These are phyloP conservation scores for Thielaviopsis populi DNA, from an alignment of 2,329 filamentous ascomycete genomes.

Conservation along the genomic window DNA sequence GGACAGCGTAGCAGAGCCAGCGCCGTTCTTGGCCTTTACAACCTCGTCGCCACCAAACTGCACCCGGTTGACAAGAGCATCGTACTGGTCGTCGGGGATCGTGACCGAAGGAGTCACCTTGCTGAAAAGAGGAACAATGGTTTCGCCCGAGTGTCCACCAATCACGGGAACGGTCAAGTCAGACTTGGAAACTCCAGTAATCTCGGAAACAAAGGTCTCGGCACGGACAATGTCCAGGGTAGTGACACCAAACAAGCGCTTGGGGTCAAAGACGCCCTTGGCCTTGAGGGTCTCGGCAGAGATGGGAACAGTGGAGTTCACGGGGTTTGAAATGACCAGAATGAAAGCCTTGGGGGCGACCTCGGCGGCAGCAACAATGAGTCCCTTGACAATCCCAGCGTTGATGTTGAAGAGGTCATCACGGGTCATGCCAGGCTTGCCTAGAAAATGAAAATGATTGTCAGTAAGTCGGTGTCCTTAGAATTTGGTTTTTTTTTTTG, in stretches of 20 bases:
- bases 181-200: constrained; percentile 68
- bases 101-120: constrained; percentile 64
- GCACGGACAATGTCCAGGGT: constrained; percentile 96
- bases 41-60: constrained; percentile 98
- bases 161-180: constrained; percentile 78
- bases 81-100: constrained; percentile 81
- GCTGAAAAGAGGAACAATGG: constrained; percentile 95
- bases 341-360: constrained; percentile 85
- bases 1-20: constrained; percentile 77
- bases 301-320: constrained; percentile 98
- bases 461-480: constrained; percentile 21
- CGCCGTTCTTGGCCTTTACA: constrained; percentile 85
- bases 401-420: constrained; percentile 99
- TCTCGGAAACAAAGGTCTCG: constrained; percentile 85
- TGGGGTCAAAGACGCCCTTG: constrained; percentile 82
- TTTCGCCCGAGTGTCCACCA: constrained; percentile 94
- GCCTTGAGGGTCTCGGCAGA: constrained; percentile 92
- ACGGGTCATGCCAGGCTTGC: constrained; percentile 98
- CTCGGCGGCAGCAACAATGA: constrained; percentile 78
- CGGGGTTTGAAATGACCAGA: constrained; percentile 96
- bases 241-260: constrained; percentile 95
- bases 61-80: constrained; percentile 80
- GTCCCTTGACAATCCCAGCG: constrained; percentile 88
- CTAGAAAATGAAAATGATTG: constrained; percentile 31
- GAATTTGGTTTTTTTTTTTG: neutral